Conservation (phyloP, 1,284 basidiomycete species). For the Tylopilus sp. region DNA sequence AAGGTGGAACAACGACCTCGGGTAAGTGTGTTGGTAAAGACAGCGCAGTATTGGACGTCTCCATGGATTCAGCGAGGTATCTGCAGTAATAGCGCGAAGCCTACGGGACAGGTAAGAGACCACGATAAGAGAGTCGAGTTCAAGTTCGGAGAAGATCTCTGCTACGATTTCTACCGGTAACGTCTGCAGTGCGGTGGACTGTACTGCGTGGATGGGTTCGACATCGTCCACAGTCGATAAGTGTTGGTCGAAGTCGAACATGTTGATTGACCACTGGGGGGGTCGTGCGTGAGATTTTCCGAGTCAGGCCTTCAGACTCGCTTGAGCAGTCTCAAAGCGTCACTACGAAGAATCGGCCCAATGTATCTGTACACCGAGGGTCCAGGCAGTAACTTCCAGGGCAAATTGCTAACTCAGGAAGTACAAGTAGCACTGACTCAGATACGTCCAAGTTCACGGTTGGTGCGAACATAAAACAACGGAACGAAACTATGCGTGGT, state of each 20-base stretch:
- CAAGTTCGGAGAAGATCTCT: slow-evolving; percentile 67
- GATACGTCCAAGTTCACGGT: too few species aligned
- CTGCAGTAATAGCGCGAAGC: slow-evolving; percentile 55
- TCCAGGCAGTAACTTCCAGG: too few species aligned
- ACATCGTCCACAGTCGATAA: neutral
- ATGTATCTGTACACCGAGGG: too few species aligned
- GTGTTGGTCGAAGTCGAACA: neutral
- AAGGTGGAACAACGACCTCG: slow-evolving; percentile 53
- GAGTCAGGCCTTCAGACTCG: too few species aligned
- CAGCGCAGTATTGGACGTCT: slow-evolving; percentile 61
- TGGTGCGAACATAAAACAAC: neutral
- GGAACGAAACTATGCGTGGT: neutral
- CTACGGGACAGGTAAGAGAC: slow-evolving; percentile 59
- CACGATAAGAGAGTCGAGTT: slow-evolving; percentile 56
- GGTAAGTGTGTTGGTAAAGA: slow-evolving; percentile 49
- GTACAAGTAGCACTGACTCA: too few species aligned
- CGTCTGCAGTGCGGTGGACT: slow-evolving; percentile 40
- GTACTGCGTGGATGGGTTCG: neutral
- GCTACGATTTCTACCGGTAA: slow-evolving; percentile 73
- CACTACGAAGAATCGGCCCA: too few species aligned
- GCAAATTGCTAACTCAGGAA: too few species aligned
- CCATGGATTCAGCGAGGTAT: slow-evolving; percentile 71
- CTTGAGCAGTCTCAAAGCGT: too few species aligned
- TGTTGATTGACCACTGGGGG: too few species aligned
- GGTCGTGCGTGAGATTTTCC: too few species aligned